A percentile compares a stretch with the other conserved stretches of the same genome.
These are phyloP conservation scores for Paramecium primaurelia DNA, from an alignment of 73 alveolate genomes.

Conservation along the genomic window DNA sequence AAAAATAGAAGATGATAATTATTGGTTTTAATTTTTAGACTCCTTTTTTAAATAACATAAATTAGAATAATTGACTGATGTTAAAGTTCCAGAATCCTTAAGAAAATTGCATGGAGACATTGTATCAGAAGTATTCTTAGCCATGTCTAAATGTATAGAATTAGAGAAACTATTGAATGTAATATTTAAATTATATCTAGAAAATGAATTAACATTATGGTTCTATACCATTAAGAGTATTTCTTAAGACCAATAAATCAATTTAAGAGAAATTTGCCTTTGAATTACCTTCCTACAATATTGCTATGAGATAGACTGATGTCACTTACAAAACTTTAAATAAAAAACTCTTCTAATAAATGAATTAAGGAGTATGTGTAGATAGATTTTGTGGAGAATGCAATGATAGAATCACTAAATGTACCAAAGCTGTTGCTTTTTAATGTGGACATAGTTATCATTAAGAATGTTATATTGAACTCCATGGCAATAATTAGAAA, in stretches of 20 bases:
- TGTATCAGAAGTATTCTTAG: neutral
- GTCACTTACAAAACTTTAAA: neutral
- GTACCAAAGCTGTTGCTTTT: slow-evolving; percentile 1
- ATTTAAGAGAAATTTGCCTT: neutral
- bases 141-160: slow-evolving; percentile 12
- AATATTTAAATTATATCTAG: neutral
- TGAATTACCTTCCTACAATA: neutral
- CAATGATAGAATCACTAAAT: neutral
- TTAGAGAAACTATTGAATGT: neutral
- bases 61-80: neutral
- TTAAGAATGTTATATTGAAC: slow-evolving; percentile 30
- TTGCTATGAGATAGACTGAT: neutral
- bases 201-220: slow-evolving; percentile 40
- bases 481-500: neutral
- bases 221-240: neutral
- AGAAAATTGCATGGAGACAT: slow-evolving; percentile 15
- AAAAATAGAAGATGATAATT: neutral
- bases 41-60: neutral
- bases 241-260: neutral
- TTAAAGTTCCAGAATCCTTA: neutral
- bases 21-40: slow-evolving; percentile 36
- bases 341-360: neutral
- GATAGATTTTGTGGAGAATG: neutral
- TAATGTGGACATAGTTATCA: slow-evolving; percentile 23
- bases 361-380: neutral